These are phyloP conservation scores for Candida tunisiensis DNA, from an alignment of 1,139 yeast species.

Conservation along the genomic window DNA sequence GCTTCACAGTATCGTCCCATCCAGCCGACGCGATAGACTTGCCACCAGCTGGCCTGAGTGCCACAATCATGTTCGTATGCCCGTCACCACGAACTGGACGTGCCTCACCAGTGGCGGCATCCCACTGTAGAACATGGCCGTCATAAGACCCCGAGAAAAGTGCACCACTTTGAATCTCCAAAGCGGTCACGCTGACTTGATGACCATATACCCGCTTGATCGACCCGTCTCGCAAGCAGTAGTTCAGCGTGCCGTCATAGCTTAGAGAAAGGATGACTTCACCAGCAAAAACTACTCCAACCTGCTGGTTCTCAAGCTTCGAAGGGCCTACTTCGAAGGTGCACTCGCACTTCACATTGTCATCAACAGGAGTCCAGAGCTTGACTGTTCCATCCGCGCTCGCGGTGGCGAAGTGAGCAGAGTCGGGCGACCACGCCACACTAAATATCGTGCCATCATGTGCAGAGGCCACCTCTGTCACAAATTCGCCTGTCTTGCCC, in stretches of 20 bases:
- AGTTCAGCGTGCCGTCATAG: constrained; percentile 53
- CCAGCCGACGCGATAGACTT: constrained; percentile 38
- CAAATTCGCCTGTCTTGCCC: constrained; percentile 71
- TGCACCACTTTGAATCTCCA: constrained; percentile 20
- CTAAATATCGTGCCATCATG: constrained; percentile 76
- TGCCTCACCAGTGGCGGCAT: constrained; percentile 19
- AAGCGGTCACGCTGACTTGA: constrained; percentile 59
- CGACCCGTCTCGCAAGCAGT: constrained; percentile 26
- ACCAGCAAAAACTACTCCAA: constrained; percentile 59
- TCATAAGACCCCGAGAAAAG: constrained; percentile 69
- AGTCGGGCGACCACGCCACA: constrained; percentile 50
- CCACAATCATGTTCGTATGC: constrained; percentile 42
- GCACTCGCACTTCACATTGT: constrained; percentile 14
- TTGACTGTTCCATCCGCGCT: constrained; percentile 72
- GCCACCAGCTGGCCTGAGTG: constrained; percentile 14
- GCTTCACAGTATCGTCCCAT: constrained; percentile 68
- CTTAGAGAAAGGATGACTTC: constrained; percentile 47
- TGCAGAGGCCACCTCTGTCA: constrained; percentile 28
- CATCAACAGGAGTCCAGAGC: constrained; percentile 33
- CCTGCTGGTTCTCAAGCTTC: constrained; percentile 58
- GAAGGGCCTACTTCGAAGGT: constrained; percentile 18
- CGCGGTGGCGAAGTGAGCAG: constrained; percentile 47
- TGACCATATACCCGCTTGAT: constrained; percentile 49
- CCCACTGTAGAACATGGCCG: constrained; percentile 58
- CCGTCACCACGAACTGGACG: constrained; percentile 20